Percentiles rank a stretch among this genome's conserved stretches.
Evolutionary conservation across 139 green algal species (phyloP).

Genomic region (Desmodesmus armatus): DNA sequence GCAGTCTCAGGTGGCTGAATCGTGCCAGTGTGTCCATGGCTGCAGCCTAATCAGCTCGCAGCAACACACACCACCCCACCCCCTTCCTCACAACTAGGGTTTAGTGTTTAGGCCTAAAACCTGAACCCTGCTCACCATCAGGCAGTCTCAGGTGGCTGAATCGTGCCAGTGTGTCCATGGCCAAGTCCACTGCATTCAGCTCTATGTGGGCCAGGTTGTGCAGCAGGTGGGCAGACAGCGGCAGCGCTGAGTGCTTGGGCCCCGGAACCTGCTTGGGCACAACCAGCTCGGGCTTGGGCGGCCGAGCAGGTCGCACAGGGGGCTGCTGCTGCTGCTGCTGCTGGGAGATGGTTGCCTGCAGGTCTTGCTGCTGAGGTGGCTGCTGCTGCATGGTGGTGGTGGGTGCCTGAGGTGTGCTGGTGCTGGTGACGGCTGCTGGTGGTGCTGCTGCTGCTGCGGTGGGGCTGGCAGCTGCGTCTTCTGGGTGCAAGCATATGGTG

Average conservation of each 20-base stretch:
- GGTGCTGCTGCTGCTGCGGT: constrained; percentile 29
- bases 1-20: constrained; percentile 64
- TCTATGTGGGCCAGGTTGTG: constrained; percentile 73
- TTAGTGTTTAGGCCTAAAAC: background rate
- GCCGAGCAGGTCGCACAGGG: constrained; percentile 60
- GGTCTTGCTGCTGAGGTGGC: background rate
- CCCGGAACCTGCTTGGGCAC: constrained; percentile 56
- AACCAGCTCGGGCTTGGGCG: constrained; percentile 65
- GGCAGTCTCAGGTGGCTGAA: constrained; percentile 65
- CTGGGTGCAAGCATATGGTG: constrained; percentile 49
- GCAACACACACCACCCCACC: background rate
- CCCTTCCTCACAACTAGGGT: background rate
- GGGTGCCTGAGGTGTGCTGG: background rate
- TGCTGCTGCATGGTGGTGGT: background rate
- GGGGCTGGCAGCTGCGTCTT: background rate
- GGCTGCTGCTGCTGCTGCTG: constrained; percentile 23
- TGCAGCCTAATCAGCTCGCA: background rate
- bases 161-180: constrained; percentile 85
- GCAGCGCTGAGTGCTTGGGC: constrained; percentile 44
- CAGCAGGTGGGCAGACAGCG: constrained; percentile 72
- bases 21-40: constrained; percentile 87
- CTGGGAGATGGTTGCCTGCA: too few relatives aligned
- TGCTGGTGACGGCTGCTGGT: constrained; percentile 9
- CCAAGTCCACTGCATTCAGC: constrained; percentile 89
- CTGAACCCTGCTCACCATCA: too few relatives aligned